Conservation (phyloP, 2,329 filamentous ascomycete genomes). For the Epichloe brachyelytri region DNA sequence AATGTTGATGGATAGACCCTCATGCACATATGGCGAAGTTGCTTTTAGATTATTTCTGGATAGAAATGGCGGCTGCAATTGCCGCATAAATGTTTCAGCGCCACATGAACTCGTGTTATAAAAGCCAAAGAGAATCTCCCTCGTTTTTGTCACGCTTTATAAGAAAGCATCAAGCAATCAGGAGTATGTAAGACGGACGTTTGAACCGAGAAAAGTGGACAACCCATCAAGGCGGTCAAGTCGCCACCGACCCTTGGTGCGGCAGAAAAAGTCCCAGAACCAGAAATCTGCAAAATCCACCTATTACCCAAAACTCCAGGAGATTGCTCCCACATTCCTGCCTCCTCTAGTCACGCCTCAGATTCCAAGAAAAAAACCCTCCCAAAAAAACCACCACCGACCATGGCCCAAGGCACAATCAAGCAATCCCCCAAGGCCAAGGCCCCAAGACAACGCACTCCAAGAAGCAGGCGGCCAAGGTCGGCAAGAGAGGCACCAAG, state of each 20-base stretch:
- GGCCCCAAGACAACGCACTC: conserved; percentile 27
- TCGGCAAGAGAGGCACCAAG: conserved; percentile 35
- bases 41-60: not conserved
- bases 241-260: not conserved
- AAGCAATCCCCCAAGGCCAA: conserved; percentile 33
- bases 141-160: no score
- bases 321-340: no score
- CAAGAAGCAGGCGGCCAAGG: conserved; percentile 30
- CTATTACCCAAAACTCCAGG: no score
- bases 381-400: not conserved
- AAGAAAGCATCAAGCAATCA: not conserved
- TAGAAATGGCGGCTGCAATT: no score
- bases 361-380: no score
- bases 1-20: not conserved
- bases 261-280: not conserved
- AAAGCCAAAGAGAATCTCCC: no score
- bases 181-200: no score
- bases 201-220: not conserved
- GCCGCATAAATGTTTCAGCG: no score
- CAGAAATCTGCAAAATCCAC: no score
- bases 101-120: no score
- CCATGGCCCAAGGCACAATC: conserved; percentile 42
- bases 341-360: not conserved
- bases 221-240: not conserved
- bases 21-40: not conserved